Evolutionary conservation across 164 flowering plant genomes (phyloP).

Genomic region (Magnolia sinica): DNA sequence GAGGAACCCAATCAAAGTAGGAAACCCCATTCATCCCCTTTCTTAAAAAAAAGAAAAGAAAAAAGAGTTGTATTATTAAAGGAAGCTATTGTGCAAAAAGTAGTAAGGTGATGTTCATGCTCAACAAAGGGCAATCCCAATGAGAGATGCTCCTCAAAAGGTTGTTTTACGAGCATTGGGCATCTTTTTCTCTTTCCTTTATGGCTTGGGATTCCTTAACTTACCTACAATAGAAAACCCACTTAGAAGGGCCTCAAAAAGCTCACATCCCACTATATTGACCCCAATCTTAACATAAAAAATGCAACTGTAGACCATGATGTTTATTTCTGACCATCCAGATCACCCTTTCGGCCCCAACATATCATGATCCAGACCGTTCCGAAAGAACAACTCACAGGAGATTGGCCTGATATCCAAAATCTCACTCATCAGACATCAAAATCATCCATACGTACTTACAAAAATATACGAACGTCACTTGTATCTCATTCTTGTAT

Average conservation of each 20-base stretch:
- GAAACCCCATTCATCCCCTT: constrained; percentile 35
- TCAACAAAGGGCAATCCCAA: constrained; percentile 16
- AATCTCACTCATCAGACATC: background rate
- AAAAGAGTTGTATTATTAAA: background rate
- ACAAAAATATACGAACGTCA: no score
- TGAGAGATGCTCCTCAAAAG: constrained; percentile 29
- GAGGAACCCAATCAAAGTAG: constrained; percentile 41
- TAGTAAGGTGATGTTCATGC: constrained; percentile 11
- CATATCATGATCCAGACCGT: background rate
- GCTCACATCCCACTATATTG: constrained; percentile 28
- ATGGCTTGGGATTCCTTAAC: constrained; percentile 35
- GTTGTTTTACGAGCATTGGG: constrained; percentile 28
- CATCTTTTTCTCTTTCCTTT: constrained; percentile 26
- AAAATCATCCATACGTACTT: background rate
- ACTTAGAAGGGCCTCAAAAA: constrained; percentile 19
- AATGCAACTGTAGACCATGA: background rate
- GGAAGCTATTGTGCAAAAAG: constrained; percentile 9
- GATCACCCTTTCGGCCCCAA: background rate
- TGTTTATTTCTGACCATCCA: background rate
- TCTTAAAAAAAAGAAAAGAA: background rate
- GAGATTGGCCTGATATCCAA: background rate
- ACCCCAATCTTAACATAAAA: constrained; percentile 17
- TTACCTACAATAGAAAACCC: constrained; percentile 36
- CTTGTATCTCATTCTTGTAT: background rate
- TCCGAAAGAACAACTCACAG: background rate